phyloP scores from a whole-genome alignment of 768 basidiomycete genomes.

The Boletus coccyginus region DNA sequence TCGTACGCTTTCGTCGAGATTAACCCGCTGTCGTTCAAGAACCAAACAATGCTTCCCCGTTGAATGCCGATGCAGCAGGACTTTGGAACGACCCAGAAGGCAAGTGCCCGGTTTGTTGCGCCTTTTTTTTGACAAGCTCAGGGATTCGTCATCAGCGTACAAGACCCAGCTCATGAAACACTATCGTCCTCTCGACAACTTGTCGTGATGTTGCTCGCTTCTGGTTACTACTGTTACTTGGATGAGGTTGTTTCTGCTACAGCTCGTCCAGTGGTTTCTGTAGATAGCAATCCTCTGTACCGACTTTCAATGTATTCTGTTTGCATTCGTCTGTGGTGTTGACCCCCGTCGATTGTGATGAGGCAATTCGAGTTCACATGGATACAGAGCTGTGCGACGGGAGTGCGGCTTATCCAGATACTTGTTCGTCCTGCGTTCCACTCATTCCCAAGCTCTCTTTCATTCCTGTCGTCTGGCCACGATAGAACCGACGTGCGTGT shows the following conservation, averaged over 20 bases:
- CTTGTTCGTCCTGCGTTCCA: not conserved
- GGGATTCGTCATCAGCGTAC: slow-evolving; percentile 47
- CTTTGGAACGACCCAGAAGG: slow-evolving; percentile 76
- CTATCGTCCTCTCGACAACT: slow-evolving; percentile 55
- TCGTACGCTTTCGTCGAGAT: not conserved
- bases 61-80: slow-evolving; percentile 83
- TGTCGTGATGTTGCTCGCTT: slow-evolving; percentile 24
- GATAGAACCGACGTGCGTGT: slow-evolving; percentile 2
- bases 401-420: too few relatives aligned
- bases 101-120: slow-evolving; percentile 25
- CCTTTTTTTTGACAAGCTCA: not conserved
- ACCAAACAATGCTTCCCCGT: slow-evolving; percentile 89
- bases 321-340: not conserved
- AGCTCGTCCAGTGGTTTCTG: not conserved
- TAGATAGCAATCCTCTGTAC: slow-evolving; percentile 16
- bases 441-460: not conserved
- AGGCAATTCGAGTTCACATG: too few relatives aligned
- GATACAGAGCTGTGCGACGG: too few relatives aligned
- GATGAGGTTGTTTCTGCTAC: not conserved
- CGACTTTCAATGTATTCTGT: slow-evolving; percentile 11
- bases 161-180: slow-evolving; percentile 69
- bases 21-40: slow-evolving; percentile 42
- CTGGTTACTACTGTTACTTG: not conserved
- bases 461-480: not conserved
- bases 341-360: too few relatives aligned